phyloP scores from a whole-genome alignment of 2,329 filamentous ascomycete species.

The Tolypocladium capitatum region DNA sequence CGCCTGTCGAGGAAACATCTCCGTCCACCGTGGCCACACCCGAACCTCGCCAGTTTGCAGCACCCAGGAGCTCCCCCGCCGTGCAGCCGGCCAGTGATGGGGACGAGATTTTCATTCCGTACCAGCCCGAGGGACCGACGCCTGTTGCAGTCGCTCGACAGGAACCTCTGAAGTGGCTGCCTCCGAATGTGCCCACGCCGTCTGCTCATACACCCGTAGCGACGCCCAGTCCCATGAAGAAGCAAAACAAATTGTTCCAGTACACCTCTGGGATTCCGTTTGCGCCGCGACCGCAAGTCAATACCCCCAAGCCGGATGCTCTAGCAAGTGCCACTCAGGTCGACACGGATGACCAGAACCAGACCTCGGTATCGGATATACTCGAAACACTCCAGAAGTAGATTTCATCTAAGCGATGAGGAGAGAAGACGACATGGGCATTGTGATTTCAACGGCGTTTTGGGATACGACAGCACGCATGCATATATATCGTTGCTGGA shows the following conservation, averaged over 20 bases:
- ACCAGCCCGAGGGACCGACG: conserved; percentile 40
- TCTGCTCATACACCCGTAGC: conserved; percentile 18
- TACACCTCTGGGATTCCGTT: conserved; percentile 35
- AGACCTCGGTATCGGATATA: conserved; percentile 6
- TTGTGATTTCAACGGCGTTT: neutral
- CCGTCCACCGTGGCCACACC: conserved; percentile 10
- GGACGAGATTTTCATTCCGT: conserved; percentile 35
- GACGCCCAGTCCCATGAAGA: conserved; percentile 23
- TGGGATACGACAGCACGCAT: neutral
- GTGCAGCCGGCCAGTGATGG: conserved; percentile 12
- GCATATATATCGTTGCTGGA: neutral
- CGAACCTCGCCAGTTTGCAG: conserved; percentile 9
- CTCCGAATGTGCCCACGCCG: conserved; percentile 30
- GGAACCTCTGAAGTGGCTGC: conserved; percentile 36
- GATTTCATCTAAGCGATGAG: neutral
- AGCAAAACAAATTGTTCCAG: conserved; percentile 18
- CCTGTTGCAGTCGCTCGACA: conserved; percentile 23
- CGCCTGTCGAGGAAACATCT: conserved; percentile 11
- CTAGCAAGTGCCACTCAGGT: neutral
- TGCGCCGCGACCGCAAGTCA: conserved; percentile 17
- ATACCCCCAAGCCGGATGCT: neutral
- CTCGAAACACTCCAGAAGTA: conserved; percentile 19
- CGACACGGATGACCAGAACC: neutral
- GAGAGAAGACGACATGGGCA: neutral
- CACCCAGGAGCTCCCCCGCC: conserved; percentile 18